Evolutionary conservation across 495 filamentous ascomycete species (phyloP).

Genomic region (Penicillium coffeae): DNA sequence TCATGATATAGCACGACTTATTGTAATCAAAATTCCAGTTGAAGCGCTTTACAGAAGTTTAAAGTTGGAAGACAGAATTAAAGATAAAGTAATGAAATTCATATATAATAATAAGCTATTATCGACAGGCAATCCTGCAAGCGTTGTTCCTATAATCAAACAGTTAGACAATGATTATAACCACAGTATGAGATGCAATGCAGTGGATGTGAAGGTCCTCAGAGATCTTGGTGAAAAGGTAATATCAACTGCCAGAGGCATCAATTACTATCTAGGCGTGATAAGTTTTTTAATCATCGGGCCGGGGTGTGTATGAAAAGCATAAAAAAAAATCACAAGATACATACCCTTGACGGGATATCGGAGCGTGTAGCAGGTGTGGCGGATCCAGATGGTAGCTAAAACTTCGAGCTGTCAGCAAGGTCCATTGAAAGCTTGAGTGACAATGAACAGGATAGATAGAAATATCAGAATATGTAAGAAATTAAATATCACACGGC

Average conservation of each 20-base stretch:
- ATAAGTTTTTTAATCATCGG: slow-evolving; percentile 72
- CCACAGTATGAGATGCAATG: slow-evolving; percentile 11
- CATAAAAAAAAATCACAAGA: neutral
- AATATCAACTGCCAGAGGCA: slow-evolving; percentile 63
- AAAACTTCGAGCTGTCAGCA: slow-evolving; percentile 30
- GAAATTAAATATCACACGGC: slow-evolving; percentile 84
- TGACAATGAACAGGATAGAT: slow-evolving; percentile 13
- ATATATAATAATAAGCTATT: no score
- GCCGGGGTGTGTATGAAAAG: slow-evolving; percentile 15
- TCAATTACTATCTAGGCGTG: slow-evolving; percentile 85
- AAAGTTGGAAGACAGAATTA: neutral
- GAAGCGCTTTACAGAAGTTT: neutral
- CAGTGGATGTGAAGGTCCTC: slow-evolving; percentile 45
- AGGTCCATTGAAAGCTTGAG: neutral
- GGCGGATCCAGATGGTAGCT: neutral
- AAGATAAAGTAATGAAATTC: neutral
- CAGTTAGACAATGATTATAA: slow-evolving; percentile 29
- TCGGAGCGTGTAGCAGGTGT: neutral
- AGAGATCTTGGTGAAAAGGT: slow-evolving; percentile 81
- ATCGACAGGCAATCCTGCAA: no score
- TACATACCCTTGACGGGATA: slow-evolving; percentile 14
- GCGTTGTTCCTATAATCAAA: neutral
- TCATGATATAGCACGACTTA: slow-evolving; percentile 33
- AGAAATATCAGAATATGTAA: slow-evolving; percentile 89
- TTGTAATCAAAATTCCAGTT: slow-evolving; percentile 25